A percentile compares a stretch with the other conserved stretches of the same genome.
Evolutionary conservation across 2,329 filamentous ascomycete genomes (phyloP).

Genomic region (Sporothrix humicola): DNA sequence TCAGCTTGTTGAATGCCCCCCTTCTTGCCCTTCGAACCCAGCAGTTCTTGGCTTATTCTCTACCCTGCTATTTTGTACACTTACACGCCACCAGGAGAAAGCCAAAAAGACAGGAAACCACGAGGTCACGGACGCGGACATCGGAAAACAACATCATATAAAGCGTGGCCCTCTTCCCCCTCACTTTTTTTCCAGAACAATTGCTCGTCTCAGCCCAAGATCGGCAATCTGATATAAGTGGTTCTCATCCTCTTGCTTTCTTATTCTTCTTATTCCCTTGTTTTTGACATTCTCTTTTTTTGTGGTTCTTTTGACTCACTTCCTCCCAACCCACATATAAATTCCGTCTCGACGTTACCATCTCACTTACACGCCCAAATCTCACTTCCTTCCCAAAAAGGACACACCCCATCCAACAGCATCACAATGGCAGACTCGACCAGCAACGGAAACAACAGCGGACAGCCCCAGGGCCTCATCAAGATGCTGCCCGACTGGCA

Average conservation of each 20-base stretch:
- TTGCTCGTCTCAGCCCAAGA: not conserved
- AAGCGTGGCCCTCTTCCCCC: not conserved
- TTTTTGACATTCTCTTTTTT: not conserved
- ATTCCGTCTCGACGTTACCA: too few relatives aligned
- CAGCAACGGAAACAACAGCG: not conserved
- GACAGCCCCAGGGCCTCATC: not conserved
- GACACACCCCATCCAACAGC: too few relatives aligned
- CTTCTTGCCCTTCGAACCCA: too few relatives aligned
- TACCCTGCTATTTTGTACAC: not conserved
- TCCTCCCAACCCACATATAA: too few relatives aligned
- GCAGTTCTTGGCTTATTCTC: not conserved
- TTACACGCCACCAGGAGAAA: not conserved
- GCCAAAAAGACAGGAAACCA: not conserved
- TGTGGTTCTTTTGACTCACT: not conserved
- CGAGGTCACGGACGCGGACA: not conserved
- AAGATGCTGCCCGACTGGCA: slow-evolving; percentile 23
- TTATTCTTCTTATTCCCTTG: not conserved
- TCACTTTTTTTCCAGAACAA: not conserved
- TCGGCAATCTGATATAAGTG: not conserved
- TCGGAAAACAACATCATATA: slow-evolving; percentile 12
- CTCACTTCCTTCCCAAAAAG: not conserved
- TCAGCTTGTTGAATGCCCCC: not conserved
- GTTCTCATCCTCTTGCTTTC: not conserved
- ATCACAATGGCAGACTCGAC: slow-evolving; percentile 20
- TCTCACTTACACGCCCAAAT: not conserved